Evolutionary conservation across 208 protist genomes (phyloP), one percentile per base, ranked within the genome.

Genomic region (Leishmania lainsoni): DNA sequence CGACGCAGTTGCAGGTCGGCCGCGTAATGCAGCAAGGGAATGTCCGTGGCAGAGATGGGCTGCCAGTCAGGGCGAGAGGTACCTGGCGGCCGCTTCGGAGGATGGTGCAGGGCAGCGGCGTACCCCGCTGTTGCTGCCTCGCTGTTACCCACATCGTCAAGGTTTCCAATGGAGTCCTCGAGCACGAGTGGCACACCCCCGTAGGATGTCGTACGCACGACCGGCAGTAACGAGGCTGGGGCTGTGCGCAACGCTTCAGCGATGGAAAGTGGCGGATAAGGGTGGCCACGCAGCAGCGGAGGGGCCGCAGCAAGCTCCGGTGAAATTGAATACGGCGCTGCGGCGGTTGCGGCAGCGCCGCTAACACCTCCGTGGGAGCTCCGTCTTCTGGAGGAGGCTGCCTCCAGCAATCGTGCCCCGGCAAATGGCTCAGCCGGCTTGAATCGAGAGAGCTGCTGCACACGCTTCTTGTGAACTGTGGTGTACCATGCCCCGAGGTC

Each of bases 11-110:
- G 86, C 51, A 87, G 72, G 78, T 95, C 91, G 8, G 78, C 87
- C 3, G 84, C 76, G 83, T 95, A 90, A 63, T 93, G 88, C 54
- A 92, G 76, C 32, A 93, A 78, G 3, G 84, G 87, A 32, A 90
- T 80, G 69, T 95, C 91, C 5, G 88, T 86, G 10, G 84, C 86
- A 14, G 91, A 82, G 76, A 95, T 82, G 61, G 75, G 72, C 78
- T 93, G 89, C 91, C 91, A 95, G n/a, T 80, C 78, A 17, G 91
- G 87, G 29, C 83, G 86, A 17, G n/a, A 54, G 65, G 66, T 48
- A n/a, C 29, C 73, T 39, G 54, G 51, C 9, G 56, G 35, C 10
- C 69, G 80, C 76, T 65, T 69, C 74, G 63, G 12, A 35, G 80
- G 12, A 66, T 26, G 16, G 17, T 32, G 26, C 52, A 68, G 12